These are phyloP conservation scores for Zopfochytrium polystomum DNA, from an alignment of 371 early-diverging fungal genomes.

Conservation along the genomic window DNA sequence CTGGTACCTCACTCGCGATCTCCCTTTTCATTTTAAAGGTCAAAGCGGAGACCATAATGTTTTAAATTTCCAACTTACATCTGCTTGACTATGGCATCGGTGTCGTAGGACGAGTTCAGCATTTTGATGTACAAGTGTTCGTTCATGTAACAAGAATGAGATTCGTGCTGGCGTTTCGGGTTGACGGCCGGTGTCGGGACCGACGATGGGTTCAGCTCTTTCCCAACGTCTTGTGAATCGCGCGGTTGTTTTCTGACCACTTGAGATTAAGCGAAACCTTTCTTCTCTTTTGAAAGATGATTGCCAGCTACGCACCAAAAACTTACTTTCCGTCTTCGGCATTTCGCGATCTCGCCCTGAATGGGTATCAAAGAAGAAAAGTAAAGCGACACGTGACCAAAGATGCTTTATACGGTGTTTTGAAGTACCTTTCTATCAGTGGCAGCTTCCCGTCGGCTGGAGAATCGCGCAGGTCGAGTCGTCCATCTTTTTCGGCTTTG, in stretches of 20 bases:
- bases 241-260: not conserved
- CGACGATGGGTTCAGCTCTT: not conserved
- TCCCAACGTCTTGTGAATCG: not conserved
- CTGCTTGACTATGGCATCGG: slow-evolving; percentile 30
- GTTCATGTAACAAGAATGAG: slow-evolving; percentile 18
- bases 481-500: no score
- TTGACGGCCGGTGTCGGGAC: not conserved
- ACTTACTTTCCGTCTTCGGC: not conserved
- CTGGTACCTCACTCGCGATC: slow-evolving; percentile 18
- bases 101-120: slow-evolving; percentile 31
- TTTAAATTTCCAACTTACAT: no score
- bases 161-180: not conserved
- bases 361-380: not conserved
- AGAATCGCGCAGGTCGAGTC: no score
- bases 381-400: no score
- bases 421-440: no score
- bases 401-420: no score
- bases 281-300: not conserved
- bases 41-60: no score
- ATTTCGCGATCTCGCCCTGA: no score
- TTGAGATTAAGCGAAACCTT: no score
- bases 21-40: no score
- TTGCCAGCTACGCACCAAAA: not conserved
- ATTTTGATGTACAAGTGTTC: slow-evolving; percentile 45
- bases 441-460: no score